Base-by-base conservation (phyloP, 805 yeast genomes). In the Schwanniomyces occidentalis region DNA sequence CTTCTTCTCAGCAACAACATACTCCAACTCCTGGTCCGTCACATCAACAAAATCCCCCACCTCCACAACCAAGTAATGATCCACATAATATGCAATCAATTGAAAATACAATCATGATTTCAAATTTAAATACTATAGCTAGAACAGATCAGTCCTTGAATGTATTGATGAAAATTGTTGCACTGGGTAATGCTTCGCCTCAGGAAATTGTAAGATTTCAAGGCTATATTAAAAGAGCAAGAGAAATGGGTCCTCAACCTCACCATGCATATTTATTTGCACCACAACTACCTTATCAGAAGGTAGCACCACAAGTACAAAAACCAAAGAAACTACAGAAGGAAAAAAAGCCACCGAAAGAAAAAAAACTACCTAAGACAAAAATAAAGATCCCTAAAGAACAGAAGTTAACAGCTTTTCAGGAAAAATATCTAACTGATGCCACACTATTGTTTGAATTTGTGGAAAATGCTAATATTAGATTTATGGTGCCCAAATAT, bases 381-480 rank as follows among this genome's bases (percentile, higher is more conserved):
- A 51, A 48, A 34, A 42, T 36, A 28, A 43, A 39, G 21, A 28
- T 52, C 16, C 54, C 60, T 3, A 56, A 70, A 40, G 86, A 82
- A 29, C 78, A 71, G 41, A 79, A 76, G 46, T 59, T 85, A 32
- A 84, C 93, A 0, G 81, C 89, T 0, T 84, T 85, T 49, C 95
- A 85, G 50, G 90, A 82, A 46, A 74, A 79, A 53, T 85, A 84
- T 48, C 63, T 76, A 15, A 56, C 73, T 23, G 76, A 78, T 47
- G 88, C 95, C 0, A 83, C 86, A 34, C 55, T 93, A 24, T 81
- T 89, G 5, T 81, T 91, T 56, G 99, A 93, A 57, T 91, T 80
- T 61, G 73, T 74, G 17, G 98, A 93, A 48, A 82, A 80, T 53
- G 76, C 93, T 0, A 73, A 81, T 29, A 81, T 81, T 6, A 72